Percentiles rank a stretch among this genome's conserved stretches.
These are phyloP conservation scores for Aspergillus pseudotamarii DNA, from an alignment of 2,329 filamentous ascomycete genomes.

Conservation along the genomic window DNA sequence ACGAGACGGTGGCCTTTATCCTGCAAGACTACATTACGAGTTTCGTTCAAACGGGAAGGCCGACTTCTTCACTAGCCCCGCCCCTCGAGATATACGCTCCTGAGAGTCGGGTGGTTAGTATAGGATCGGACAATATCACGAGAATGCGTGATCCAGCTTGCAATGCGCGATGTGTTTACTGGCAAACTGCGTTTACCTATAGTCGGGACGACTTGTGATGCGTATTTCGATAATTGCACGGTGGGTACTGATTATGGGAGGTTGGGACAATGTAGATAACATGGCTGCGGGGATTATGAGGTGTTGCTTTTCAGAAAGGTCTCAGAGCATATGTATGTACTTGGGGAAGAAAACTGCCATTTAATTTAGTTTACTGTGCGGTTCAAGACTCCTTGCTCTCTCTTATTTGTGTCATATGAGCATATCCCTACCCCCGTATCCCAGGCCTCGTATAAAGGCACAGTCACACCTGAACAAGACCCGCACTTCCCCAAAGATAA, in stretches of 20 bases:
- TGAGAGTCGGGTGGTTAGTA: slow-evolving; percentile 47
- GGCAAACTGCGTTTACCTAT: slow-evolving; percentile 49
- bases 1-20: slow-evolving; percentile 34
- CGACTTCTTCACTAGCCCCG: slow-evolving; percentile 39
- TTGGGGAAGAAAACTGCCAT: not conserved
- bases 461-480: not conserved
- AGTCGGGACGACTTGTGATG: too few species aligned
- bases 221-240: not conserved
- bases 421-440: not conserved
- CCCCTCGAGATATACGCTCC: slow-evolving; percentile 52
- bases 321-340: not conserved
- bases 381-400: too few species aligned
- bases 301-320: not conserved
- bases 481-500: not conserved
- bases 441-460: not conserved
- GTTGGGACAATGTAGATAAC: not conserved
- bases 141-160: slow-evolving; percentile 49
- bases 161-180: slow-evolving; percentile 55
- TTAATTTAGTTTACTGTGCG: not conserved
- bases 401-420: too few species aligned
- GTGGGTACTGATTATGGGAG: not conserved
- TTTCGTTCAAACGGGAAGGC: slow-evolving; percentile 38
- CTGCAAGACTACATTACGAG: slow-evolving; percentile 44
- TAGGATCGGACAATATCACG: slow-evolving; percentile 47
- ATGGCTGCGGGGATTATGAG: not conserved